These are phyloP conservation scores for Backusella luteola DNA, from an alignment of 192 early-diverging fungal species.

Conservation along the genomic window DNA sequence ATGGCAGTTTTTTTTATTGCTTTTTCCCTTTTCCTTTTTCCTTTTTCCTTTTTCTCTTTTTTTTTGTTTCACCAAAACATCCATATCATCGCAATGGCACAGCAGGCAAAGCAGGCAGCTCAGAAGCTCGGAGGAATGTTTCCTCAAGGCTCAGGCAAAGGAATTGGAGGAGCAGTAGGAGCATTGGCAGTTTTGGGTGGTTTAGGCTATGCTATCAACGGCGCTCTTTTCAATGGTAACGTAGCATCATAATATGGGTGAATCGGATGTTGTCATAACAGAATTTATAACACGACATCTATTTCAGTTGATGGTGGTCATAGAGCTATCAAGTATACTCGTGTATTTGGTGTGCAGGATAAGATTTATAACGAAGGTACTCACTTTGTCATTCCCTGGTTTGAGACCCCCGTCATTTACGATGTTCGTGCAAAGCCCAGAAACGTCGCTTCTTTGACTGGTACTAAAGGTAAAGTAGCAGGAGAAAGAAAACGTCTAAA, in stretches of 20 bases:
- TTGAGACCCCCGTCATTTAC: conserved; percentile 94
- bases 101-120: conserved; percentile 61
- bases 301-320: conserved; percentile 92
- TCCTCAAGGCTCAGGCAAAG: conserved; percentile 54
- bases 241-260: neutral
- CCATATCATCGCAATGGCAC: conserved; percentile 31
- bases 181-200: conserved; percentile 68
- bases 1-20: no score
- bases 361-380: conserved; percentile 93
- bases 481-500: neutral
- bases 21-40: no score
- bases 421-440: conserved; percentile 97
- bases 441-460: conserved; percentile 96
- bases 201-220: conserved; percentile 71
- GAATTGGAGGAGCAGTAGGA: conserved; percentile 53
- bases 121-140: conserved; percentile 63
- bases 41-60: neutral
- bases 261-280: neutral
- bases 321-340: conserved; percentile 96
- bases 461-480: conserved; percentile 79
- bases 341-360: conserved; percentile 82
- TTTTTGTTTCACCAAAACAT: neutral
- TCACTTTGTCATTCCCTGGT: conserved; percentile 92
- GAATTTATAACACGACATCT: neutral
- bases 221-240: conserved; percentile 90